Base-by-base conservation (phyloP, 2,329 filamentous ascomycete species). In the Aspergillus sp. region DNA sequence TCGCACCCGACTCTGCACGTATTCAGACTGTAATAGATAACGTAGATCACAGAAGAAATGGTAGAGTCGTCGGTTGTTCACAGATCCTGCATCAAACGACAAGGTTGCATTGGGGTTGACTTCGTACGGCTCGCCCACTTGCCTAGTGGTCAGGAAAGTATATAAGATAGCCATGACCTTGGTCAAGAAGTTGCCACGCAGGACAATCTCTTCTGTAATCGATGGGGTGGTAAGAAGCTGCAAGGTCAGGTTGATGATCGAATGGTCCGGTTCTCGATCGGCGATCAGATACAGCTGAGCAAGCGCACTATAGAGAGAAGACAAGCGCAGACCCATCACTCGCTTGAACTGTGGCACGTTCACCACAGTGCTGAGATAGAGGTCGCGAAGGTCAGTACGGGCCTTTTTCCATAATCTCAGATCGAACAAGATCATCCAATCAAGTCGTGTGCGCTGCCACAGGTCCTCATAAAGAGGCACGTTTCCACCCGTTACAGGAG, bases 211-310 rank as follows among this genome's bases (percentile, higher is more conserved):
- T 44, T 92, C 90, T 0, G 93, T 98, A 64, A 99, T 98, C 0
- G 93, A 96, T 2, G 95, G 93, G 0, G 95, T 97, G 0, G 95
- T 99, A 61, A 99, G 80, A 85, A 99, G 96, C 71, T 99, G 95
- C 30, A 98, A 80, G 4, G 93, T 98, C 38, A 99, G 85, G 70
- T 97, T 97, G 80, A 99, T 96, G 70, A 99, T 98, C 11, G 93
- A 98, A 74, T 98, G 93, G 69, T 99, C 95, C 2, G 95, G 95
- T 72, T 99, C 95, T 62, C 95, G 84, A 70, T 99, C 95, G 13
- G 93, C 93, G 63, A 99, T 95, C 30, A 99, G 84, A 72, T 98
- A 99, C 3, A 99, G 80, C 71, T 99, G 93, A 5, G 95, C 93
- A 48, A 99, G 79, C 2, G 90, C 90, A 2, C 95, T 98, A 75